Conservation (phyloP, 1,139 yeast genomes). For the Geotrichum restrictum region DNA sequence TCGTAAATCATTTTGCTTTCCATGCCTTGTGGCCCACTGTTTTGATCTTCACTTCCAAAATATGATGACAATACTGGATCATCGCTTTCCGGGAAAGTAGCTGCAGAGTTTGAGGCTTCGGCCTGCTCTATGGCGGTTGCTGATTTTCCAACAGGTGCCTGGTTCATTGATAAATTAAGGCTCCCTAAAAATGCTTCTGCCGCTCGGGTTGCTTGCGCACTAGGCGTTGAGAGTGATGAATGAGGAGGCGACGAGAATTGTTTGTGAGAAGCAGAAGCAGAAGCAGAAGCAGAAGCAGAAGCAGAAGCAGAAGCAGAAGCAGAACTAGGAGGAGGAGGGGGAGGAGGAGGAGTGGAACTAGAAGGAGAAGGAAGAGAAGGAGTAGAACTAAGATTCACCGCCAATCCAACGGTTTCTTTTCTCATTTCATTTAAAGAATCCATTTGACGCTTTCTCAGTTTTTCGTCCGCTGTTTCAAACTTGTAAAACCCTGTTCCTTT, state of each 20-base stretch:
- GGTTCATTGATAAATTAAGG: background rate
- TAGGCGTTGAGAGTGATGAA: background rate
- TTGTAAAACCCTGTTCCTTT: slow-evolving; percentile 20
- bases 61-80: background rate
- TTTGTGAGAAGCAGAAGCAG: too few species aligned
- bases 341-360: too few species aligned
- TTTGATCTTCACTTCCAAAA: background rate
- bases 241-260: background rate
- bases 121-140: background rate
- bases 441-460: slow-evolving; percentile 13
- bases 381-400: too few species aligned
- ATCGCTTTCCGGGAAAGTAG: background rate
- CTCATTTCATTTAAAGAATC: slow-evolving; percentile 7
- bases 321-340: too few species aligned
- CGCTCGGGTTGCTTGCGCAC: too few species aligned
- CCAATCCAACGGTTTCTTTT: slow-evolving; percentile 2
- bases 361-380: too few species aligned
- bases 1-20: slow-evolving; percentile 7
- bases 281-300: too few species aligned
- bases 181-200: background rate
- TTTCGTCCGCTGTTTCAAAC: slow-evolving; percentile 12
- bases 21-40: too few species aligned
- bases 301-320: too few species aligned
- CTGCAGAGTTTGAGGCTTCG: background rate
- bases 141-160: background rate